Percentiles rank a stretch among this genome's conserved stretches.
These are phyloP conservation scores for Akanthomyces uredinophilus DNA, from an alignment of 2,329 filamentous ascomycete genomes.

Conservation along the genomic window DNA sequence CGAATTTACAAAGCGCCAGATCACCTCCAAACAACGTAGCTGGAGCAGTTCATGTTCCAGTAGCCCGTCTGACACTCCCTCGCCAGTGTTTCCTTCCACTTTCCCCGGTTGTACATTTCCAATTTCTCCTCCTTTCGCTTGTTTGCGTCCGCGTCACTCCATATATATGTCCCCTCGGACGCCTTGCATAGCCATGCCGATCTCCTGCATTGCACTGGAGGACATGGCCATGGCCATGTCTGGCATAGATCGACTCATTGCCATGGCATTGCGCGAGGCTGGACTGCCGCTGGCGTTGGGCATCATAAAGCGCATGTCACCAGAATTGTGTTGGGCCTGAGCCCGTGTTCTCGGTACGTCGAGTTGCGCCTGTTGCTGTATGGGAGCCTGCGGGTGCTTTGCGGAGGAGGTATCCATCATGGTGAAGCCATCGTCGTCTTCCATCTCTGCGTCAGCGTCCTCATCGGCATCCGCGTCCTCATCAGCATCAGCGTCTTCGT, in stretches of 20 bases:
- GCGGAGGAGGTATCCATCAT: slow-evolving; percentile 41
- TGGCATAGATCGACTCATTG: slow-evolving; percentile 41
- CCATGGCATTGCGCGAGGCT: slow-evolving; percentile 32
- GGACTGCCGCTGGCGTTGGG: slow-evolving; percentile 35
- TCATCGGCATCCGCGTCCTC: background rate
- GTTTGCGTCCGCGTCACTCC: slow-evolving; percentile 31
- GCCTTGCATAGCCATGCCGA: slow-evolving; percentile 41
- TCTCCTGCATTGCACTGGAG: slow-evolving; percentile 37
- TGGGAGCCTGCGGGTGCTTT: slow-evolving; percentile 31
- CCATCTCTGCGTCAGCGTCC: slow-evolving; percentile 41
- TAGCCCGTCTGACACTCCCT: background rate
- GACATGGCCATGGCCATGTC: slow-evolving; percentile 41
- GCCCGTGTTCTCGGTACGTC: slow-evolving; percentile 39
- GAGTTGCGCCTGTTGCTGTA: slow-evolving; percentile 37
- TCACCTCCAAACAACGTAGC: background rate
- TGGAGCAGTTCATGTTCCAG: slow-evolving; percentile 1
- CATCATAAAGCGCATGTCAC: slow-evolving; percentile 39
- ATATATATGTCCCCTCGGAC: slow-evolving; percentile 49
- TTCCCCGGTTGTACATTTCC: background rate
- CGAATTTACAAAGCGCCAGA: background rate
- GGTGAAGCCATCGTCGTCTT: slow-evolving; percentile 52
- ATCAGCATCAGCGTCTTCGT: slow-evolving; percentile 24
- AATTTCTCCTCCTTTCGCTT: background rate
- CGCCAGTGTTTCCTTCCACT: background rate
- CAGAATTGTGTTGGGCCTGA: slow-evolving; percentile 29